A percentile compares a stretch with the other conserved stretches of the same genome.
phyloP scores from a whole-genome alignment of 1,284 basidiomycete genomes.

The Trametes versicolor region DNA sequence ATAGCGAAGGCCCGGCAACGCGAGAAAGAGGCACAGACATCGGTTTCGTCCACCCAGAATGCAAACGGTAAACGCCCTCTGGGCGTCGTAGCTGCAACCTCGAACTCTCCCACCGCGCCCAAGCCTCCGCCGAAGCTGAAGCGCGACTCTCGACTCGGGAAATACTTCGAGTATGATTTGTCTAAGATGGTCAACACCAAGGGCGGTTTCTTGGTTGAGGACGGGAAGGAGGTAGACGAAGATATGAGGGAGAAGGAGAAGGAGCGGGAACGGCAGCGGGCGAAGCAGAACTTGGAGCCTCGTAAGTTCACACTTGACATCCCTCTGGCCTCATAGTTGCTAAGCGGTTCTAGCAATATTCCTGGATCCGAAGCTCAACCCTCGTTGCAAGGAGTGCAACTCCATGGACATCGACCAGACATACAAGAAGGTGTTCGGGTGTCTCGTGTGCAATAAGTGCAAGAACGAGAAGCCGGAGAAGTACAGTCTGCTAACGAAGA shows the following conservation, averaged over 20 bases:
- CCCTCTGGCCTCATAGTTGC: conserved; percentile 5
- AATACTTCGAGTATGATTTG: conserved; percentile 96
- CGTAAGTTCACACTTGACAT: conserved; percentile 57
- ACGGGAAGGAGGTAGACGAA: conserved; percentile 80
- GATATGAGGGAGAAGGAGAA: conserved; percentile 76
- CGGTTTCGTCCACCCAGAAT: conserved; percentile 54
- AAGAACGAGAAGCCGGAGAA: conserved; percentile 90
- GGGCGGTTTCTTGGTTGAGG: conserved; percentile 91
- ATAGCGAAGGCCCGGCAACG: conserved; percentile 49
- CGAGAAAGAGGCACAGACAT: conserved; percentile 57
- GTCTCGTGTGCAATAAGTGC: conserved; percentile 89
- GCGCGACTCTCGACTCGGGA: conserved; percentile 79
- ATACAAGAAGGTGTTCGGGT: conserved; percentile 83
- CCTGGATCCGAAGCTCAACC: conserved; percentile 75
- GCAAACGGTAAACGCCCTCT: conserved; percentile 47
- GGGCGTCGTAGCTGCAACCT: conserved; percentile 54
- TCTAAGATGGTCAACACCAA: conserved; percentile 96
- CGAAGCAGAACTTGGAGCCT: conserved; percentile 74
- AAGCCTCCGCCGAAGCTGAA: conserved; percentile 62
- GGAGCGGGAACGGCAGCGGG: conserved; percentile 77
- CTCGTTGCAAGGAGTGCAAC: conserved; percentile 85
- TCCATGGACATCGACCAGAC: conserved; percentile 88
- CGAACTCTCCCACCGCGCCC: conserved; percentile 68
- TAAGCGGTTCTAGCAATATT: conserved; percentile 60
- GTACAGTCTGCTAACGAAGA: conserved; percentile 97